These are phyloP conservation scores for Jatropha multifida DNA, from an alignment of 441 rosid species.

Conservation along the genomic window DNA sequence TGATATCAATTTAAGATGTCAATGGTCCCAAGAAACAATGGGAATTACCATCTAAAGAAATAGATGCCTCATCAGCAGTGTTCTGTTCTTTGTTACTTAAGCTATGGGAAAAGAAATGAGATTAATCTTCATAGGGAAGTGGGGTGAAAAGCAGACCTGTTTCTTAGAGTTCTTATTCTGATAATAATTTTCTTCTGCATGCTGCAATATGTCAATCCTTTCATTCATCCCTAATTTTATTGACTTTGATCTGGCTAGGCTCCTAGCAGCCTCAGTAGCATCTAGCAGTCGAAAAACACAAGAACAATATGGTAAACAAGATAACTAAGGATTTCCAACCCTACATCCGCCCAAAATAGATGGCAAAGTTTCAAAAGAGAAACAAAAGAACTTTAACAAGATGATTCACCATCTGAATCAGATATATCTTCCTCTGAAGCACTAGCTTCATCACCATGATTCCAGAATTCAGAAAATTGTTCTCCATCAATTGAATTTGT, in stretches of 20 bases:
- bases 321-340: background rate
- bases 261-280: constrained; percentile 45
- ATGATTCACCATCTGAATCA: constrained; percentile 66
- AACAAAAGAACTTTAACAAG: constrained; percentile 11
- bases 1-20: background rate
- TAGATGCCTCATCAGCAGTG: background rate
- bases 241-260: constrained; percentile 45
- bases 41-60: background rate
- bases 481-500: constrained; percentile 40
- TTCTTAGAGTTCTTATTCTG: constrained; percentile 42
- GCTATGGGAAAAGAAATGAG: background rate
- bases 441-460: constrained; percentile 72
- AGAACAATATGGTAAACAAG: constrained; percentile 18
- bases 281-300: constrained; percentile 41
- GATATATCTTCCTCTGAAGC: constrained; percentile 89
- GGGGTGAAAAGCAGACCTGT: constrained; percentile 45
- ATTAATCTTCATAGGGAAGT: background rate
- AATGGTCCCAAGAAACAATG: background rate
- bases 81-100: background rate
- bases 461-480: constrained; percentile 86
- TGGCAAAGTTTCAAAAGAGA: background rate
- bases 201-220: constrained; percentile 67
- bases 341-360: background rate
- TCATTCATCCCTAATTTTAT: constrained; percentile 57
- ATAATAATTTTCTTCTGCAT: constrained; percentile 71